phyloP scores from a whole-genome alignment of 768 basidiomycete genomes.

The Rhodotorula kratochvilovae region DNA sequence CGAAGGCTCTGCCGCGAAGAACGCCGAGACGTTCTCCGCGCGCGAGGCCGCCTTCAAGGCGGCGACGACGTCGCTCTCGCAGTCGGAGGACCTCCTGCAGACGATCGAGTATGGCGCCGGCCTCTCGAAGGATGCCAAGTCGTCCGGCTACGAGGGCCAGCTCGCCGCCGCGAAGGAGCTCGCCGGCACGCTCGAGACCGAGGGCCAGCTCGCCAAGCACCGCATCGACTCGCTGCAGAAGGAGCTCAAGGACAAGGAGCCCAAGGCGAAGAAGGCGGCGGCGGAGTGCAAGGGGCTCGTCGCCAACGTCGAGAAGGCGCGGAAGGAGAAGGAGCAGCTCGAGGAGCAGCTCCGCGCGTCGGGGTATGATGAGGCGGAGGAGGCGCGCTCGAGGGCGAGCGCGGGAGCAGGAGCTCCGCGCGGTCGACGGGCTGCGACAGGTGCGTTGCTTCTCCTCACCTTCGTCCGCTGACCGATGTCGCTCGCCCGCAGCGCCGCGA shows the following conservation, averaged over 20 bases:
- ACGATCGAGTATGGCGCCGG: conserved; percentile 88
- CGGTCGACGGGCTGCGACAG: conserved; percentile 57
- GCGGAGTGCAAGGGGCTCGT: conserved; percentile 73
- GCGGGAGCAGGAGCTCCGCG: conserved; percentile 56
- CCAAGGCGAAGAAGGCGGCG: conserved; percentile 73
- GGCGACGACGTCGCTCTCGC: conserved; percentile 60
- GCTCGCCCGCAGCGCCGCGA: conserved; percentile 59
- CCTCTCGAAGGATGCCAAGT: conserved; percentile 58
- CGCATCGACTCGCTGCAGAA: conserved; percentile 71
- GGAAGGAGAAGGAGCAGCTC: conserved; percentile 58
- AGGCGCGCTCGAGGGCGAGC: conserved; percentile 55
- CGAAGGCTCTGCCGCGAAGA: conserved; percentile 56
- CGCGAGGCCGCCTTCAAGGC: conserved; percentile 67
- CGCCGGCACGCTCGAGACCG: conserved; percentile 69
- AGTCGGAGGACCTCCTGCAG: conserved; percentile 87
- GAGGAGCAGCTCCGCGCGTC: conserved; percentile 56
- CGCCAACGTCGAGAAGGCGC: conserved; percentile 58
- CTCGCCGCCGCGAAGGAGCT: conserved; percentile 76
- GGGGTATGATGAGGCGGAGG: conserved; percentile 74
- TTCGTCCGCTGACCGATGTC: background rate
- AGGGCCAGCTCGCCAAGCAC: conserved; percentile 74
- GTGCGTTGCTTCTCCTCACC: conserved; percentile 50
- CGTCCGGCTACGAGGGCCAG: conserved; percentile 95
- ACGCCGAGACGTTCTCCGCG: conserved; percentile 57
- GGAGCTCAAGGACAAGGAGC: conserved; percentile 72